Conservation (phyloP, 495 filamentous ascomycete genomes). For the Lasiosphaeris hirsuta region DNA sequence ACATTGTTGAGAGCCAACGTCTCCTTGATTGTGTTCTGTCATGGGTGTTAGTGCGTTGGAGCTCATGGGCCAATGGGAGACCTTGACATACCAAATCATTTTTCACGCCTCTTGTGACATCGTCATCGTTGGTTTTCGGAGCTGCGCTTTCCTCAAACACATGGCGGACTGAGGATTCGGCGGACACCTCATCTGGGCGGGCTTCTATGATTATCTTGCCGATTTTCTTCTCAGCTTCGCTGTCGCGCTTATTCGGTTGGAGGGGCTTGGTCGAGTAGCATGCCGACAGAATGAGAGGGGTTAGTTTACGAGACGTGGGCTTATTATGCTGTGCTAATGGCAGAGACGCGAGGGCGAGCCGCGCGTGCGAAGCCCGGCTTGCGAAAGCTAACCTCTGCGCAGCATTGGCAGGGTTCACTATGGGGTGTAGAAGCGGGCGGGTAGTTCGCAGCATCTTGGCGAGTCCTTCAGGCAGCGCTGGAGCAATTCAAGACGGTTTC, state of each 20-base stretch:
- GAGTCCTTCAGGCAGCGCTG: no score
- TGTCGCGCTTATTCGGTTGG: constrained; percentile 40
- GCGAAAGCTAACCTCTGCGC: constrained; percentile 12
- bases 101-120: constrained; percentile 67
- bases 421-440: constrained; percentile 11
- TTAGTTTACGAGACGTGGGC: background rate
- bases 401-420: background rate
- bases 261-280: constrained; percentile 27
- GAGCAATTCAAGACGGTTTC: background rate
- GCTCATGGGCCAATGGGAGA: background rate
- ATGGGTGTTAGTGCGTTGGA: background rate
- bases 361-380: constrained; percentile 3
- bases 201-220: constrained; percentile 49
- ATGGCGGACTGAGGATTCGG: constrained; percentile 53
- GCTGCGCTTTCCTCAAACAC: constrained; percentile 43
- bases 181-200: constrained; percentile 56
- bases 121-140: constrained; percentile 42
- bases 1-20: constrained; percentile 77
- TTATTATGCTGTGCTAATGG: background rate
- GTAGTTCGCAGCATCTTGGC: constrained; percentile 21
- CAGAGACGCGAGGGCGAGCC: background rate
- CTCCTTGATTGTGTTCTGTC: constrained; percentile 76
- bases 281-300: constrained; percentile 1
- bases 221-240: constrained; percentile 48
- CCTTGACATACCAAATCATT: constrained; percentile 66